Evolutionary conservation across 2,329 filamentous ascomycete genomes (phyloP), one percentile per base, ranked within the genome.

Genomic region (Pseudodiploospora longispora): DNA sequence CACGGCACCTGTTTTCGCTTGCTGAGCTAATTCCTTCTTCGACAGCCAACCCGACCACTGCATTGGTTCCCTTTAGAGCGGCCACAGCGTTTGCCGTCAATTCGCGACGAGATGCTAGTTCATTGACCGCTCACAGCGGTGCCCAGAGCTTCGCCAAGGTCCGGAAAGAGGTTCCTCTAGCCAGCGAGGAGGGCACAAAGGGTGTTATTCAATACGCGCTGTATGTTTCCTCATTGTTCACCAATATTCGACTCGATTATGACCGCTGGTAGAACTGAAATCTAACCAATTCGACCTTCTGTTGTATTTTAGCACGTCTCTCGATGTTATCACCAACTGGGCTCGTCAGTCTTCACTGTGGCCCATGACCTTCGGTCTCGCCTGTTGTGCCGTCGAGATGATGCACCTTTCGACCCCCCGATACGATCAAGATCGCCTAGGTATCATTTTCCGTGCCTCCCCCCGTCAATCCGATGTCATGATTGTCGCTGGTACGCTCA

Each of bases 401-500:
- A 94, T 94, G 87, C 85, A 90, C 64, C 74, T 88, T 19, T 93
- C 87, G 30, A 88, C 86, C 49, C 87, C 87, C 10, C 83, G 87
- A 32, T 93, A 94, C 77, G 87, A 94, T 59, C 86, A 93, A 62
- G 87, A 94, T 68, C 80, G 88, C 32, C 74, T 91, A 47, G 87
- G 88, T 52, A 93, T 94, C 62, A 93, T 94, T 63, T 94, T 93
- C 78, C 83, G 87, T 55, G 87, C 87, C 47, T 91, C 86, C 10
- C 87, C 87, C 2, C 83, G 87, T 52, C 87, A 94, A 66, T 86
- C 87, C 48, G 88, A 95, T 65, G 84, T 94, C 53, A 93, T 95
- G 87, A 93, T 95, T 58, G 88, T 95, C 27, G 88, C 89, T 28
- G 89, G 89, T 47, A 95, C 89, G 30, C 77, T 95, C 50, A 94